Percentiles rank a stretch among this genome's conserved stretches.
phyloP scores from a whole-genome alignment of 2,329 filamentous ascomycete genomes.

The Fusarium irregulare region DNA sequence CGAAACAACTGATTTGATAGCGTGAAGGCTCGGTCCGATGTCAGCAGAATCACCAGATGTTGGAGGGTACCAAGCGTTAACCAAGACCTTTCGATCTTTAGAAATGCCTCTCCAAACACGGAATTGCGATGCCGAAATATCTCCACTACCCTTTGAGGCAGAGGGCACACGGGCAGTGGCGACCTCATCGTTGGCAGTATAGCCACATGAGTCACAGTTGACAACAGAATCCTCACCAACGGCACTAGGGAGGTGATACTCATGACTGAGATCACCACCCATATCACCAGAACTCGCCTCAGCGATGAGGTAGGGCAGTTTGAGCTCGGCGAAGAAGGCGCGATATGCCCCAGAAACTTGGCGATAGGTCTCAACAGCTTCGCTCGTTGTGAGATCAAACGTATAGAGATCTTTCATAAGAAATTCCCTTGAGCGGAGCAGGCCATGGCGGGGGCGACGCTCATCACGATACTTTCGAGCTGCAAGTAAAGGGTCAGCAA shows the following conservation, averaged over 20 bases:
- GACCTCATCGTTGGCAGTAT: conserved; percentile 90
- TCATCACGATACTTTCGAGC: conserved; percentile 96
- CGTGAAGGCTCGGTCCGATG: conserved; percentile 61
- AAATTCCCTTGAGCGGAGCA: conserved; percentile 90
- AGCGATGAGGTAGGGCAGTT: conserved; percentile 84
- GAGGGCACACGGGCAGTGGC: conserved; percentile 56
- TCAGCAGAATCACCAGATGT: conserved; percentile 41
- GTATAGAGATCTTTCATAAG: conserved; percentile 99
- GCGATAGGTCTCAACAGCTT: conserved; percentile 84
- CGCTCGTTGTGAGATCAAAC: conserved; percentile 76
- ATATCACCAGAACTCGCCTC: conserved; percentile 96
- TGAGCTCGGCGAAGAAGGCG: conserved; percentile 83
- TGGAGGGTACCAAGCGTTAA: conserved; percentile 76
- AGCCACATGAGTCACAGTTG: conserved; percentile 77
- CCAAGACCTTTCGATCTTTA: conserved; percentile 72
- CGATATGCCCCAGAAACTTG: conserved; percentile 79
- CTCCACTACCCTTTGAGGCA: background rate
- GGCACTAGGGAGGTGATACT: conserved; percentile 85
- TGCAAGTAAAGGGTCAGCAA: conserved; percentile 50
- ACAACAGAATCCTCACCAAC: conserved; percentile 89
- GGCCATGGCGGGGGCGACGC: conserved; percentile 84
- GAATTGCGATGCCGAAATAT: conserved; percentile 34
- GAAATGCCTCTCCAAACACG: conserved; percentile 72
- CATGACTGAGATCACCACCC: conserved; percentile 91
- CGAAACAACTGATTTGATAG: conserved; percentile 73